phyloP scores from a whole-genome alignment of 2,329 filamentous ascomycete species.

The Pleurostoma richardsiae region DNA sequence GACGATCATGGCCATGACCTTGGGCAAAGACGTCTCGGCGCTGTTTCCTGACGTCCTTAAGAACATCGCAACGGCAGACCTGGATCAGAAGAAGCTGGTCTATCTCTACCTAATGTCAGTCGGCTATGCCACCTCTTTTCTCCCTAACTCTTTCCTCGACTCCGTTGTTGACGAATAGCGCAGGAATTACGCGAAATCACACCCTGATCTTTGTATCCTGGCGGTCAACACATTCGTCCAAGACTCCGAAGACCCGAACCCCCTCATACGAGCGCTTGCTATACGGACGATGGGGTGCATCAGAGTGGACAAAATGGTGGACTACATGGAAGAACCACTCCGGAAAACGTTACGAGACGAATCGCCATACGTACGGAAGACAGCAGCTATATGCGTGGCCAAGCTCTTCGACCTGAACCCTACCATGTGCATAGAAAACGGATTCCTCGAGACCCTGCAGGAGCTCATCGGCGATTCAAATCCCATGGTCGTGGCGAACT shows the following conservation, averaged over 20 bases:
- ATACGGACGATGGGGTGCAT: conserved; percentile 99
- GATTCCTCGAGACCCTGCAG: conserved; percentile 88
- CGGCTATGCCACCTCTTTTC: neutral
- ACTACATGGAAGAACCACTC: conserved; percentile 98
- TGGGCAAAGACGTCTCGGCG: conserved; percentile 96
- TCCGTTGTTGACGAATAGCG: neutral
- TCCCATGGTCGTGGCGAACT: conserved; percentile 98
- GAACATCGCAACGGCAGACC: conserved; percentile 90
- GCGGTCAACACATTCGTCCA: conserved; percentile 99
- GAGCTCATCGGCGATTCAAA: conserved; percentile 97
- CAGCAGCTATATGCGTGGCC: conserved; percentile 93
- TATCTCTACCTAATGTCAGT: conserved; percentile 94
- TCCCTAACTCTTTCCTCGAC: too few species aligned
- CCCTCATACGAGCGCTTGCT: conserved; percentile 86
- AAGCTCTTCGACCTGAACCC: conserved; percentile 97
- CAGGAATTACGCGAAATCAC: conserved; percentile 99
- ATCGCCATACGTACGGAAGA: conserved; percentile 97
- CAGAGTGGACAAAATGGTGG: conserved; percentile 97
- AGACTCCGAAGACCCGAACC: conserved; percentile 97
- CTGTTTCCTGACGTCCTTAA: conserved; percentile 97
- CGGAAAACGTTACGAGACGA: conserved; percentile 95
- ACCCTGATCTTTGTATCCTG: conserved; percentile 96
- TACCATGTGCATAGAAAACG: conserved; percentile 89
- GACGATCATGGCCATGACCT: conserved; percentile 99
- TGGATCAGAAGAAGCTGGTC: conserved; percentile 99